Evolutionary conservation across 257 asterid genomes (phyloP).

Genomic region (Solanum ossicruentum): DNA sequence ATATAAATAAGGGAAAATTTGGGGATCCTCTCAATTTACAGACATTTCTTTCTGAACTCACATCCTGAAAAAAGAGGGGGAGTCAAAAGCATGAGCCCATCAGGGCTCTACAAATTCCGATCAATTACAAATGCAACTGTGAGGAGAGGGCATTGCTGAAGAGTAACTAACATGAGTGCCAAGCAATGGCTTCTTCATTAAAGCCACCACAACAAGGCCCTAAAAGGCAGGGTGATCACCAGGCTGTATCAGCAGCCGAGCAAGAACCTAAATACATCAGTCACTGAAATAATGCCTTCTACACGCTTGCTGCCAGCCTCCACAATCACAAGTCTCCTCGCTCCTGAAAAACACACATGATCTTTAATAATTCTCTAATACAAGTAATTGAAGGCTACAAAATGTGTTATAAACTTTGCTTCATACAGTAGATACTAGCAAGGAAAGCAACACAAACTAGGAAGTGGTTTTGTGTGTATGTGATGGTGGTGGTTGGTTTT

Average conservation of each 20-base stretch:
- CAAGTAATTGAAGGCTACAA: not conserved
- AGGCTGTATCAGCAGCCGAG: conserved; percentile 26
- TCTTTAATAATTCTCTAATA: not conserved
- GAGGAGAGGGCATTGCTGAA: not conserved
- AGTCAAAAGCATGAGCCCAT: conserved; percentile 12
- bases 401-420: not conserved
- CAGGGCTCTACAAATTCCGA: not conserved
- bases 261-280: conserved; percentile 56
- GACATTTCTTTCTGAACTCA: conserved; percentile 9
- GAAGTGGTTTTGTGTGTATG: not conserved
- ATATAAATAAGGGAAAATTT: conserved; percentile 1
- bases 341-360: conserved; percentile 28
- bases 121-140: not conserved
- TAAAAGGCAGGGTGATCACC: conserved; percentile 2
- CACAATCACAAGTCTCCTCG: conserved; percentile 57
- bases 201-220: conserved; percentile 6
- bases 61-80: conserved; percentile 13
- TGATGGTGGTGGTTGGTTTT: too few species aligned
- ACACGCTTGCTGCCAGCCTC: conserved; percentile 75
- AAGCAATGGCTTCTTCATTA: not conserved
- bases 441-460: not conserved
- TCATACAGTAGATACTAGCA: not conserved
- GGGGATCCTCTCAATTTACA: conserved; percentile 43
- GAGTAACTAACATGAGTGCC: not conserved
- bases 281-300: conserved; percentile 57